phyloP scores from a whole-genome alignment of 176 grass and related monocot species.

The Carex parvula region DNA sequence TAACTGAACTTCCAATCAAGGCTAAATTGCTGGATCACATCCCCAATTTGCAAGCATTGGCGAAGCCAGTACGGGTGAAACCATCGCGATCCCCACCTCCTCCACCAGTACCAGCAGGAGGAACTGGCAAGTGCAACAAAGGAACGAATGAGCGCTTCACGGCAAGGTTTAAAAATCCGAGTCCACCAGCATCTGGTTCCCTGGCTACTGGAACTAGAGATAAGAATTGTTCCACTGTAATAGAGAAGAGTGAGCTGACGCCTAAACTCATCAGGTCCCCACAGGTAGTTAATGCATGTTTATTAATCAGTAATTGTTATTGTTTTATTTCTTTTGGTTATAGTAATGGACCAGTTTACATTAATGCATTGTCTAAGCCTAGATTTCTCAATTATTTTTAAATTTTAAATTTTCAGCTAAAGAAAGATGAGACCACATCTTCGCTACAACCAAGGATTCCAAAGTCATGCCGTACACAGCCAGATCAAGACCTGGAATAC shows the following conservation, averaged over 20 bases:
- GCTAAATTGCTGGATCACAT: slow-evolving; percentile 27
- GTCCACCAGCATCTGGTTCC: background rate
- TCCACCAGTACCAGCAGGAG: slow-evolving; percentile 27
- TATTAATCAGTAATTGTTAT: background rate
- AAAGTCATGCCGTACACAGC: background rate
- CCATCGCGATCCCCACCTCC: slow-evolving; percentile 39
- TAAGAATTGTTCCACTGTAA: background rate
- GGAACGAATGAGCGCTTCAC: slow-evolving; percentile 73
- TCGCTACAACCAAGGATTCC: background rate
- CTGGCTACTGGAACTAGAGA: background rate
- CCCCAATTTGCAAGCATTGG: slow-evolving; percentile 20
- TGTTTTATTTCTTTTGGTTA: background rate
- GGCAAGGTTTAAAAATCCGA: slow-evolving; percentile 54
- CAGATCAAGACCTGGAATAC: slow-evolving; percentile 59
- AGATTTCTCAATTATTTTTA: background rate
- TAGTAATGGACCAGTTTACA: slow-evolving; percentile 8
- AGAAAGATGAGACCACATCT: slow-evolving; percentile 14
- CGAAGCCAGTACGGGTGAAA: slow-evolving; percentile 21
- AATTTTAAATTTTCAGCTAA: slow-evolving; percentile 21
- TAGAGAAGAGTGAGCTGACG: slow-evolving; percentile 2
- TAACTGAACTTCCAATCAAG: background rate
- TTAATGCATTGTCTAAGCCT: slow-evolving; percentile 15
- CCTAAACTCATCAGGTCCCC: slow-evolving; percentile 26
- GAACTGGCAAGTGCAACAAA: slow-evolving; percentile 33
- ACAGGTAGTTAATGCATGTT: slow-evolving; percentile 17